These are phyloP conservation scores for Hysterium pulicare DNA, from an alignment of 2,329 filamentous ascomycete genomes.

Conservation along the genomic window DNA sequence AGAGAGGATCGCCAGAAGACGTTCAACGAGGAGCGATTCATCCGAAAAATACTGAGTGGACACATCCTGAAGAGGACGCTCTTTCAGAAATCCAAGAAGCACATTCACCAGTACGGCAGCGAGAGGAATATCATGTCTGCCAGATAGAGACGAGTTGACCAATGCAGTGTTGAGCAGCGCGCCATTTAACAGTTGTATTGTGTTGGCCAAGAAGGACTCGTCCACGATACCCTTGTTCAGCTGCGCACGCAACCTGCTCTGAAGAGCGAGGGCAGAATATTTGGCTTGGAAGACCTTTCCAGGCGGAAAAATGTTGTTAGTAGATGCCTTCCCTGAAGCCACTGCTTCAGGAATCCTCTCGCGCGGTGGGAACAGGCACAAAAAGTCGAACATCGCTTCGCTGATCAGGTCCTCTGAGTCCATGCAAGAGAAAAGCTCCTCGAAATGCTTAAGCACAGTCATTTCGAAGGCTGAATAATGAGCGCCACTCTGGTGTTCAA, in stretches of 20 bases:
- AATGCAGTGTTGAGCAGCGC: constrained; percentile 27
- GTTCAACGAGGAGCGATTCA: constrained; percentile 23
- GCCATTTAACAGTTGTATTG: constrained; percentile 26
- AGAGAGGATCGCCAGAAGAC: constrained; percentile 26
- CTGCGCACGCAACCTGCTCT: constrained; percentile 28
- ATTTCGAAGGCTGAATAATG: constrained; percentile 61
- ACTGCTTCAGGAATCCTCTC: constrained; percentile 27
- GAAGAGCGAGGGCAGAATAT: constrained; percentile 31
- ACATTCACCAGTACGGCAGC: constrained; percentile 25
- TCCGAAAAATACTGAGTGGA: constrained; percentile 34
- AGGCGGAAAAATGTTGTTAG: constrained; percentile 29
- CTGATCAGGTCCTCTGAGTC: constrained; percentile 60
- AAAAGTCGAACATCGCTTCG: constrained; percentile 32
- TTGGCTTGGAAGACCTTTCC: constrained; percentile 34
- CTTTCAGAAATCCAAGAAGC: constrained; percentile 34
- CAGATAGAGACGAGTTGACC: constrained; percentile 18
- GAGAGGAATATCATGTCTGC: constrained; percentile 22
- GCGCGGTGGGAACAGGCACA: constrained; percentile 29
- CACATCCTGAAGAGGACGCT: constrained; percentile 28
- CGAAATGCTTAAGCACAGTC: constrained; percentile 77
- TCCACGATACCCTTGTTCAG: constrained; percentile 29
- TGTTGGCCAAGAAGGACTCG: constrained; percentile 28
- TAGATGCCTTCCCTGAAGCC: constrained; percentile 17
- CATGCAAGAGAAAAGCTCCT: constrained; percentile 78
- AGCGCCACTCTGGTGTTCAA: constrained; percentile 12